Evolutionary conservation across 345 rosid genomes (phyloP).

Genomic region (Isatis tinctoria): DNA sequence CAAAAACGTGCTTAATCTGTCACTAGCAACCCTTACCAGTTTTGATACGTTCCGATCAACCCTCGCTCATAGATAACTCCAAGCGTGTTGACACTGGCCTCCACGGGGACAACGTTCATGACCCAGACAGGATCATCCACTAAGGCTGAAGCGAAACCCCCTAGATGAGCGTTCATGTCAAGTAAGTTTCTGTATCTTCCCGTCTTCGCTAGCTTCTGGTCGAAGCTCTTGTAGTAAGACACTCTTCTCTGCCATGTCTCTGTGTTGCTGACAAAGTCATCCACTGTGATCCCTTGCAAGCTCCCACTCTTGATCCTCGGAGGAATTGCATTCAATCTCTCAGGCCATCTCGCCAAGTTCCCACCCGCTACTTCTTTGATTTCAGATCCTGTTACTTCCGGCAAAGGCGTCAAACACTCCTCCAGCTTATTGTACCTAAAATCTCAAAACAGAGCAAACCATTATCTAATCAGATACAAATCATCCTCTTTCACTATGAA

Average conservation of each 20-base stretch:
- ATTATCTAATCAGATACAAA: not conserved
- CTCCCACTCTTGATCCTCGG: constrained; percentile 67
- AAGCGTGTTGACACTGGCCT: constrained; percentile 56
- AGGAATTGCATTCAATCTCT: constrained; percentile 65
- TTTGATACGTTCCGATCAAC: constrained; percentile 82
- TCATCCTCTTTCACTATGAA: too few species aligned
- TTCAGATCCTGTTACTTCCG: constrained; percentile 54
- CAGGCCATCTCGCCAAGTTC: constrained; percentile 64
- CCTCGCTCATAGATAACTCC: constrained; percentile 86
- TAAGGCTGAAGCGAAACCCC: constrained; percentile 84
- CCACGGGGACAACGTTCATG: constrained; percentile 72
- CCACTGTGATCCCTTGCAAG: constrained; percentile 50
- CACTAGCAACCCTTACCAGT: constrained; percentile 44
- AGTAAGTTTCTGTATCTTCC: constrained; percentile 84
- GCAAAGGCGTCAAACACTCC: constrained; percentile 69
- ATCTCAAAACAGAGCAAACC: not conserved
- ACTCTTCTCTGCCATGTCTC: constrained; percentile 67
- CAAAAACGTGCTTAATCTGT: not conserved
- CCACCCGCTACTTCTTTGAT: constrained; percentile 62
- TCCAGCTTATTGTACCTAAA: constrained; percentile 80
- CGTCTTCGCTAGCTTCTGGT: constrained; percentile 48
- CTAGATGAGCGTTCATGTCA: constrained; percentile 76
- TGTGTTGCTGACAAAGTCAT: constrained; percentile 41
- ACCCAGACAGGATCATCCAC: constrained; percentile 73
- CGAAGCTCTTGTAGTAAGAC: constrained; percentile 57